Evolutionary conservation across 306 rosid genomes (phyloP), one percentile per base, ranked within the genome.

Genomic region (Prunus campanulata): DNA sequence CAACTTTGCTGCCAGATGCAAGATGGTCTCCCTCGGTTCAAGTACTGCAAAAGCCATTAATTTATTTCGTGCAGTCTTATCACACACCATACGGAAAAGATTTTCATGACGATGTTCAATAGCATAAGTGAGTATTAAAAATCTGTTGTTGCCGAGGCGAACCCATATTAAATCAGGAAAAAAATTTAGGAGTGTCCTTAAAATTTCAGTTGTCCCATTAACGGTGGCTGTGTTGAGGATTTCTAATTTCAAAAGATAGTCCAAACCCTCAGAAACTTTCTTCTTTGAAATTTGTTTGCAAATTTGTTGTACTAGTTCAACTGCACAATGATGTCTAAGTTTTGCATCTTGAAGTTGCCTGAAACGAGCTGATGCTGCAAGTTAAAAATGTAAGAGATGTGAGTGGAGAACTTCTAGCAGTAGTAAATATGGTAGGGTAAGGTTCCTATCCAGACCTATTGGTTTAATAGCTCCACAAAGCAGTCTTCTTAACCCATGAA

Each of bases 1-100:
- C 51, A 80, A 72, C 81, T 71, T 87, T 82, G 87, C 91, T 25
- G 88, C 90, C 66, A 73, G 47, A 76, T 87, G 89, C 77, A 88
- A 83, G 76, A 88, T 70, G 62, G 84, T 70, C 9, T 11, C 66
- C 50, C 29, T 30, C 35, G 74, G 42, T 9, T 56, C 56, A 39
- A 22, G 25, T 72, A 39, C 3, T 2, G 3, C 4, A 4, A 24
- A 1, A n/a, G 67, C 44, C 25, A 72, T 72, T 72, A 72, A 8
- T 16, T 72, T 72, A 72, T 42, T 44, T 8, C 27, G 52, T 32
- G 71, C 71, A 65, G 22, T 88, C 83, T 74, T 83, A 64, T 85
- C 72, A 68, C 81, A 65, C 50, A 89, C 15, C 49, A 85, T 44
- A 46, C 51, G 77, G 48, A 87, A 87, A 69, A 81, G 79, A 54